These are phyloP conservation scores for Agapanthus africanus DNA, from an alignment of 106 monocot genomes.

Conservation along the genomic window DNA sequence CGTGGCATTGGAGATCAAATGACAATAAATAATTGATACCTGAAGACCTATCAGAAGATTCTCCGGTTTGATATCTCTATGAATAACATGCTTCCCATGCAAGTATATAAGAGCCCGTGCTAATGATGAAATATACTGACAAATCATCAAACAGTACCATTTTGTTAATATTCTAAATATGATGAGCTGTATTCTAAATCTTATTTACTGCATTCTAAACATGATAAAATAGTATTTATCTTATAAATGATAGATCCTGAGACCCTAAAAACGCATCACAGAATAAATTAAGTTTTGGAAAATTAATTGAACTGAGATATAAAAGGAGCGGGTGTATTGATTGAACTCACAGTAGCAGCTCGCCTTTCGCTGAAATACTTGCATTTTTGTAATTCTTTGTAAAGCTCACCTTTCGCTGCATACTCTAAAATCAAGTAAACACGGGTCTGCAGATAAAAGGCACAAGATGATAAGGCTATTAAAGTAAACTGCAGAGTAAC, in stretches of 20 bases:
- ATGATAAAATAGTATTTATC: no score
- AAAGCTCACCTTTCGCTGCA: conserved; percentile 84
- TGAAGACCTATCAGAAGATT: conserved; percentile 77
- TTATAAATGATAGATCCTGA: no score
- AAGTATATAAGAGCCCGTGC: conserved; percentile 74
- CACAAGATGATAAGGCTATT: neutral
- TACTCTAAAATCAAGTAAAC: conserved; percentile 87
- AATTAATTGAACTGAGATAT: no score
- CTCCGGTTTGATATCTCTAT: conserved; percentile 93
- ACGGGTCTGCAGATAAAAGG: conserved; percentile 41
- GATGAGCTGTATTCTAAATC: no score
- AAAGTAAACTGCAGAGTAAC: neutral
- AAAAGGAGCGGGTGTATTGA: no score
- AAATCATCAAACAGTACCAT: no score
- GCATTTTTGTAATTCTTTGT: conserved; percentile 86
- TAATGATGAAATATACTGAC: conserved; percentile 81
- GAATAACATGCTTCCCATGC: conserved; percentile 91
- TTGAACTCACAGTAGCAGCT: conserved; percentile 82
- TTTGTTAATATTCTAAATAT: no score
- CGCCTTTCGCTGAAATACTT: conserved; percentile 89
- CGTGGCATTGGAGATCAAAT: neutral
- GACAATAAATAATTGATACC: conserved; percentile 26
- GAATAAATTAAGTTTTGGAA: no score
- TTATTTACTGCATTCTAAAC: no score
- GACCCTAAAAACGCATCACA: no score